A percentile compares a stretch with the other conserved stretches of the same genome.
These are phyloP conservation scores for Plantago elongata DNA, from an alignment of 257 asterid species.

Conservation along the genomic window DNA sequence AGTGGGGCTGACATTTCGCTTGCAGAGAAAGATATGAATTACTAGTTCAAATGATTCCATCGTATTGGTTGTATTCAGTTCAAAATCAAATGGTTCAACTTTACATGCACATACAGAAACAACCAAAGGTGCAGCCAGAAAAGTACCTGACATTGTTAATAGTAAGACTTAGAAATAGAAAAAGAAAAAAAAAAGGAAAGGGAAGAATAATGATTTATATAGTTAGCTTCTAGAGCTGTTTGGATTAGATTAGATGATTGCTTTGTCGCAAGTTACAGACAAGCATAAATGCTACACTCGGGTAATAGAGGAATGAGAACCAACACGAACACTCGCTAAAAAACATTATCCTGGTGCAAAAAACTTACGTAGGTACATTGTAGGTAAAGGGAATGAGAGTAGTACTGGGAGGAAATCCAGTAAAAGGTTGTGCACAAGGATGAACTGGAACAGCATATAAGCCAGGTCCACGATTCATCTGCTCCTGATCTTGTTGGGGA, in stretches of 20 bases:
- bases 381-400: constrained; percentile 80
- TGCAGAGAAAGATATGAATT: no score
- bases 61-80: no score
- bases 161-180: no score
- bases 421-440: constrained; percentile 51
- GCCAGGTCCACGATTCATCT: constrained; percentile 75
- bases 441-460: constrained; percentile 77
- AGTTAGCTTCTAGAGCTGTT: constrained; percentile 4
- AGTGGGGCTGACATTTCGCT: no score
- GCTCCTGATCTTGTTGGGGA: constrained; percentile 57
- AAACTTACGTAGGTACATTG: constrained; percentile 75
- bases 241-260: constrained; percentile 10
- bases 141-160: no score
- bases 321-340: background rate
- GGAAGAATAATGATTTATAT: background rate
- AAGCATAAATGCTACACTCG: constrained; percentile 4
- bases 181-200: background rate
- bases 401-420: constrained; percentile 51
- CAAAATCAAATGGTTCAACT: no score
- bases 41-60: no score
- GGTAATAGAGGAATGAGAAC: constrained; percentile 1
- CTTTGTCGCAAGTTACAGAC: constrained; percentile 6
- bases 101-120: no score
- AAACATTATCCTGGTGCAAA: no score
- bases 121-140: no score